A percentile compares a stretch with the other conserved stretches of the same genome.
These are phyloP conservation scores for Trifolium pratense DNA, from an alignment of 306 rosid species.

Conservation along the genomic window DNA sequence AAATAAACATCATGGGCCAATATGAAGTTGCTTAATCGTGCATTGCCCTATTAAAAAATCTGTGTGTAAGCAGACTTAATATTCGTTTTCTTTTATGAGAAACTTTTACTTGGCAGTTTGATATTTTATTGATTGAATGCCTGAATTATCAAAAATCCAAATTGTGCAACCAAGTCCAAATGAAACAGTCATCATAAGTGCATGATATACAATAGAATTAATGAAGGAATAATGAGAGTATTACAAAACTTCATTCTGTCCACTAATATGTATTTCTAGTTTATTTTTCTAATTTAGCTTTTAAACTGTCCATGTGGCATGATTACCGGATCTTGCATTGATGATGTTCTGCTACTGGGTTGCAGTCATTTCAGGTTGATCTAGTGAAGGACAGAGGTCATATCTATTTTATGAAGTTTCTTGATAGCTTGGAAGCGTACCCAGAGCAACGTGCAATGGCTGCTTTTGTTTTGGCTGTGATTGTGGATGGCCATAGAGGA, in stretches of 20 bases:
- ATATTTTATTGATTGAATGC: not conserved
- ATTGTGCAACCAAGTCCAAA: slow-evolving; percentile 4
- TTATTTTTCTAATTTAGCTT: slow-evolving; percentile 5
- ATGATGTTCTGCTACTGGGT: slow-evolving; percentile 43
- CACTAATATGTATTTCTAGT: not conserved
- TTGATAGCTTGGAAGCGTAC: slow-evolving; percentile 90
- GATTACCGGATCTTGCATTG: slow-evolving; percentile 30
- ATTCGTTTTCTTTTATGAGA: not conserved
- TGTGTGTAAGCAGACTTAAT: slow-evolving; percentile 16
- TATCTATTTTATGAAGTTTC: slow-evolving; percentile 89
- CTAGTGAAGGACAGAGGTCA: slow-evolving; percentile 95
- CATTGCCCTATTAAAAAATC: slow-evolving; percentile 7
- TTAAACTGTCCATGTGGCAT: slow-evolving; percentile 21
- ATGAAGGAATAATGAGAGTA: slow-evolving; percentile 8
- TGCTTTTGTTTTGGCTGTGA: slow-evolving; percentile 96
- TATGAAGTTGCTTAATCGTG: slow-evolving; percentile 9
- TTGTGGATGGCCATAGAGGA: slow-evolving; percentile 90
- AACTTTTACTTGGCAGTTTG: slow-evolving; percentile 5
- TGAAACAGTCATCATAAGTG: not conserved
- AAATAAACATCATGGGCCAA: not conserved
- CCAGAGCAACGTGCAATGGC: slow-evolving; percentile 99
- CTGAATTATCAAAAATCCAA: not conserved
- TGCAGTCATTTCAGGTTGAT: slow-evolving; percentile 97
- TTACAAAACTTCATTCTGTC: slow-evolving; percentile 7
- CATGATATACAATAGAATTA: not conserved